Percentiles rank a stretch among this genome's conserved stretches.
phyloP scores from a whole-genome alignment of 2,329 filamentous ascomycete species.

The Colletotrichum sp. region DNA sequence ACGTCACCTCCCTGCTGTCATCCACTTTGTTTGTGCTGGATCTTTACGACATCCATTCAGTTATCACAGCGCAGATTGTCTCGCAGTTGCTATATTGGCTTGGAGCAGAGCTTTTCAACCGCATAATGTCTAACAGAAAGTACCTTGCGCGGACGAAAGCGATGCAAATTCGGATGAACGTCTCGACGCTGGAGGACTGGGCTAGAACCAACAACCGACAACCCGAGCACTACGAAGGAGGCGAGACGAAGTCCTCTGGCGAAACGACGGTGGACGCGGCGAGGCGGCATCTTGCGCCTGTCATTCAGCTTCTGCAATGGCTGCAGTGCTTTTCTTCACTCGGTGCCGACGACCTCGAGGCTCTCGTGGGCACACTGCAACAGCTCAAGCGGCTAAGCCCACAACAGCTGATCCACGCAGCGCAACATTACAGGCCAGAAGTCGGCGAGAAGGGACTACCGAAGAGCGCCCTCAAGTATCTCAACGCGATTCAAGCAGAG shows the following conservation, averaged over 20 bases:
- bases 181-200: conserved; percentile 96
- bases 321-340: conserved; percentile 96
- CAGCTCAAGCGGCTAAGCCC: conserved; percentile 86
- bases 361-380: conserved; percentile 85
- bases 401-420: conserved; percentile 88
- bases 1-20: conserved; percentile 92
- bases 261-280: conserved; percentile 88
- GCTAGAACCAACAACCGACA: conserved; percentile 90
- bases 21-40: conserved; percentile 97
- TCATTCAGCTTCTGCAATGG: conserved; percentile 96
- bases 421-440: conserved; percentile 91
- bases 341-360: conserved; percentile 83
- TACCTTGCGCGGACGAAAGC: conserved; percentile 96
- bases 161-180: conserved; percentile 99
- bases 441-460: conserved; percentile 92
- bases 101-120: conserved; percentile 94
- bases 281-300: conserved; percentile 82
- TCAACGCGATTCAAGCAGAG: conserved; percentile 81
- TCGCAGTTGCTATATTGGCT: conserved; percentile 97
- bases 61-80: conserved; percentile 90
- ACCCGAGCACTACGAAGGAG: conserved; percentile 94
- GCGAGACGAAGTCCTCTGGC: conserved; percentile 82
- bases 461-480: conserved; percentile 87
- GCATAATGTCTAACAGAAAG: conserved; percentile 94
- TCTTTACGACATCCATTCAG: conserved; percentile 98